phyloP scores from a whole-genome alignment of 148 eudicot species.

The Vaccinium vitisidaea region DNA sequence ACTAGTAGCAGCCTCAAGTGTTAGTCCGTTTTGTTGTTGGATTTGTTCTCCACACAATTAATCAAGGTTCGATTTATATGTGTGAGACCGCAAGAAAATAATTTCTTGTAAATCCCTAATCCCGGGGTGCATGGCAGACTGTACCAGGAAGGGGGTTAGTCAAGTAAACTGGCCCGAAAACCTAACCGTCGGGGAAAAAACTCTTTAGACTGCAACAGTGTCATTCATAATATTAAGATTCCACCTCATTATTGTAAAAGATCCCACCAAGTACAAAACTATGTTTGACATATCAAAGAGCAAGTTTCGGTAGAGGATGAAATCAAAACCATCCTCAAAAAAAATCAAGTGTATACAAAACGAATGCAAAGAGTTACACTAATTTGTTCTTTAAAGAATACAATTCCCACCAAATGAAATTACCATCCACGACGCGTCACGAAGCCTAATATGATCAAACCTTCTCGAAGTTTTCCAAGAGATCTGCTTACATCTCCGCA shows the following conservation, averaged over 20 bases:
- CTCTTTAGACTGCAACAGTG: not conserved
- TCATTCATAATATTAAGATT: not conserved
- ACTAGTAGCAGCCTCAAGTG: no score
- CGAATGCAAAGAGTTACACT: not conserved
- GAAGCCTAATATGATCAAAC: not conserved
- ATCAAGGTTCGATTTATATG: no score
- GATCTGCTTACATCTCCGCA: conserved; percentile 6
- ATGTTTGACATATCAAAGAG: not conserved
- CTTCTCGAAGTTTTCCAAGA: not conserved
- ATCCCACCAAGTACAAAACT: not conserved
- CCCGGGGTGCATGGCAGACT: no score
- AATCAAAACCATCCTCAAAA: conserved; percentile 11
- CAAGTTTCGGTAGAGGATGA: conserved; percentile 11
- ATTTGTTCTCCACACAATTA: no score
- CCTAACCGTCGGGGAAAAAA: not conserved
- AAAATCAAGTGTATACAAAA: not conserved
- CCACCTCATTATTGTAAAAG: not conserved
- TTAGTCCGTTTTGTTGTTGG: no score
- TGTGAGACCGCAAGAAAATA: no score
- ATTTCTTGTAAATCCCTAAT: no score
- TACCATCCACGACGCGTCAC: not conserved
- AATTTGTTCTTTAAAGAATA: not conserved
- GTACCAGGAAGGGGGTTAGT: no score
- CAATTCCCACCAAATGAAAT: conserved; percentile 9
- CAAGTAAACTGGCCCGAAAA: no score